These are phyloP conservation scores for Alternaria tenuissima DNA, from an alignment of 2,329 filamentous ascomycete genomes.

Conservation along the genomic window DNA sequence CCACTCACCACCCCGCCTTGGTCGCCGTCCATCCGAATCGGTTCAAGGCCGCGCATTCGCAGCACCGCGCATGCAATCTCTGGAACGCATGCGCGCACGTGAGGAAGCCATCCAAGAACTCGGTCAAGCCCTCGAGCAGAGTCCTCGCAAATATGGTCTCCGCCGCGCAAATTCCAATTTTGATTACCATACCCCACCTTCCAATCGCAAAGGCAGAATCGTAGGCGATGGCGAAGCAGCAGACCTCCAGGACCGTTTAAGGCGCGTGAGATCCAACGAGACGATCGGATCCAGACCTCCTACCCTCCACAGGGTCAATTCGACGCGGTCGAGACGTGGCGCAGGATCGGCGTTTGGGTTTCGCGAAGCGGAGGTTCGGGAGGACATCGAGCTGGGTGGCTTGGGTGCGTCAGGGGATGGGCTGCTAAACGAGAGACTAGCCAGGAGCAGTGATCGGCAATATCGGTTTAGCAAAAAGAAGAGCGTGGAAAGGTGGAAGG, in stretches of 20 bases:
- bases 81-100: conserved; percentile 56
- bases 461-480: conserved; percentile 45
- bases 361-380: conserved; percentile 48
- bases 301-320: conserved; percentile 30
- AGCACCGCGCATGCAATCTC: conserved; percentile 60
- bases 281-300: conserved; percentile 33
- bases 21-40: conserved; percentile 49
- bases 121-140: conserved; percentile 52
- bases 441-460: conserved; percentile 43
- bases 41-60: conserved; percentile 62
- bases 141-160: conserved; percentile 53
- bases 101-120: conserved; percentile 54
- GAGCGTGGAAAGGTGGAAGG: conserved; percentile 47
- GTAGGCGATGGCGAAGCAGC: conserved; percentile 40
- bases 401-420: conserved; percentile 33
- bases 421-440: conserved; percentile 43
- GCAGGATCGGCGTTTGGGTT: conserved; percentile 44
- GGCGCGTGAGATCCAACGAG: conserved; percentile 44
- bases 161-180: conserved; percentile 37
- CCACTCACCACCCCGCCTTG: conserved; percentile 38
- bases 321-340: conserved; percentile 32
- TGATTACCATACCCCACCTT: conserved; percentile 47
- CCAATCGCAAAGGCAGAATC: conserved; percentile 45
- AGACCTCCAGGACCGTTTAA: conserved; percentile 40
- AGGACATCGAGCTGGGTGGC: conserved; percentile 47